Conservation (phyloP, 192 early-diverging fungal genomes). For the Allomyces arbusculus region DNA sequence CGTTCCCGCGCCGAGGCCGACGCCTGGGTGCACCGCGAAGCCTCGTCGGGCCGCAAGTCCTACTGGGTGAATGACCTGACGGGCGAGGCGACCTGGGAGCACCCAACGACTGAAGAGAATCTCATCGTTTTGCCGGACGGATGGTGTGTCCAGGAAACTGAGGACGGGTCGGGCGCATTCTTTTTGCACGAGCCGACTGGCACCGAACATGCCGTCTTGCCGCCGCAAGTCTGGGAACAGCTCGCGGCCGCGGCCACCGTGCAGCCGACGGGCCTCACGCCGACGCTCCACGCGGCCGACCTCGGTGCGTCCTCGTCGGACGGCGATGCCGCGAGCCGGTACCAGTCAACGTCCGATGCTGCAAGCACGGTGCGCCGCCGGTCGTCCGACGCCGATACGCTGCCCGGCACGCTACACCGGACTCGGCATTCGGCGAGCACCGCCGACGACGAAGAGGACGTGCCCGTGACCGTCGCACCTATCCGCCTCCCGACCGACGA, state of each 20-base stretch:
- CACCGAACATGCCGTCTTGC: slow-evolving; percentile 29
- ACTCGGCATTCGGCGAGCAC: too few species aligned
- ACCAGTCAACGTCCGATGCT: too few species aligned
- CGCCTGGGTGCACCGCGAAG: slow-evolving; percentile 17
- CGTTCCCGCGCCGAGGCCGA: slow-evolving; percentile 18
- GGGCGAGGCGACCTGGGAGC: slow-evolving; percentile 12
- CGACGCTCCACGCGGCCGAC: too few species aligned
- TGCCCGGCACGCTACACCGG: too few species aligned
- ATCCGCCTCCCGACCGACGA: too few species aligned
- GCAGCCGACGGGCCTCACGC: slow-evolving; percentile 2
- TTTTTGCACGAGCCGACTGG: slow-evolving; percentile 17
- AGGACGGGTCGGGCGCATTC: slow-evolving; percentile 25
- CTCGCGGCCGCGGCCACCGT: slow-evolving; percentile 14
- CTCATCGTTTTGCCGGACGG: slow-evolving; percentile 12
- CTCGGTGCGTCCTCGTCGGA: too few species aligned
- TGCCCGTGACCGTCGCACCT: too few species aligned
- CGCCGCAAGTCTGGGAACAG: slow-evolving; percentile 17
- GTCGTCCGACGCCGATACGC: too few species aligned
- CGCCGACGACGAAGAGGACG: too few species aligned
- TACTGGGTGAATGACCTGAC: slow-evolving; percentile 16
- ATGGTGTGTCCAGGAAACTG: slow-evolving; percentile 24
- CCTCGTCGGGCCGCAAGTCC: slow-evolving; percentile 10
- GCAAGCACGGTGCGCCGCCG: too few species aligned
- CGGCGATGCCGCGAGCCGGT: too few species aligned
- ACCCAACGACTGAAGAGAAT: neutral